These are phyloP conservation scores for Tubosaeta sp. DNA, from an alignment of 768 basidiomycete genomes.

Conservation along the genomic window DNA sequence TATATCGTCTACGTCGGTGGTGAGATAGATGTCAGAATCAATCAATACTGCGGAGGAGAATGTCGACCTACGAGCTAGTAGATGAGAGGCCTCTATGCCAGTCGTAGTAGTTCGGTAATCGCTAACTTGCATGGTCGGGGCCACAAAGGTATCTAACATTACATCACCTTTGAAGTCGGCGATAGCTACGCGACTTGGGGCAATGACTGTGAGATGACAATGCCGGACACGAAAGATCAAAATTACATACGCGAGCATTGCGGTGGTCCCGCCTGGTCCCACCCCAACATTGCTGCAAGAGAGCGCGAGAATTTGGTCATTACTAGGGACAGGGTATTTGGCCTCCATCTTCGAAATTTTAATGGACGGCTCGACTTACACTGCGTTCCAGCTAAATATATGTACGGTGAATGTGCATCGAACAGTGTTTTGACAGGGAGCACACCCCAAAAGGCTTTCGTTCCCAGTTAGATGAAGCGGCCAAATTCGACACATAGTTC, in stretches of 20 bases:
- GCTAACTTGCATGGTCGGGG: slow-evolving; percentile 62
- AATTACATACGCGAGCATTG: slow-evolving; percentile 70
- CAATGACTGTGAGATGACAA: slow-evolving; percentile 6
- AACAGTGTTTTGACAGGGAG: slow-evolving; percentile 15
- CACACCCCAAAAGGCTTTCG: slow-evolving; percentile 11
- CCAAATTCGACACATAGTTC: slow-evolving; percentile 28
- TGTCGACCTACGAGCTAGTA: slow-evolving; percentile 35
- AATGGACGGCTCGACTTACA: slow-evolving; percentile 17
- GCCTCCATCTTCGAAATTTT: slow-evolving; percentile 25
- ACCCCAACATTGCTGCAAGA: slow-evolving; percentile 73
- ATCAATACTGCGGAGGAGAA: neutral
- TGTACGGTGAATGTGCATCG: slow-evolving; percentile 10
- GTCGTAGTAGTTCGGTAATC: slow-evolving; percentile 72
- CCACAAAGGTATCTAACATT: slow-evolving; percentile 61
- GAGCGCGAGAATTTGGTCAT: slow-evolving; percentile 52
- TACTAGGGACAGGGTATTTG: slow-evolving; percentile 31
- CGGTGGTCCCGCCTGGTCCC: slow-evolving; percentile 75
- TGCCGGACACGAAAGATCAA: slow-evolving; percentile 2
- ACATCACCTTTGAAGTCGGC: slow-evolving; percentile 55
- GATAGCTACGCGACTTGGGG: slow-evolving; percentile 46
- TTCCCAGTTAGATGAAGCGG: slow-evolving; percentile 19
- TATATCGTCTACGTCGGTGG: slow-evolving; percentile 29
- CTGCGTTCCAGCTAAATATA: slow-evolving; percentile 22
- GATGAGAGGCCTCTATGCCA: slow-evolving; percentile 42
- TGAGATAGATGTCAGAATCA: slow-evolving; percentile 1